Evolutionary conservation across 2,329 filamentous ascomycete species (phyloP), one percentile per base, ranked within the genome.

Genomic region (Diaporthe destruens): DNA sequence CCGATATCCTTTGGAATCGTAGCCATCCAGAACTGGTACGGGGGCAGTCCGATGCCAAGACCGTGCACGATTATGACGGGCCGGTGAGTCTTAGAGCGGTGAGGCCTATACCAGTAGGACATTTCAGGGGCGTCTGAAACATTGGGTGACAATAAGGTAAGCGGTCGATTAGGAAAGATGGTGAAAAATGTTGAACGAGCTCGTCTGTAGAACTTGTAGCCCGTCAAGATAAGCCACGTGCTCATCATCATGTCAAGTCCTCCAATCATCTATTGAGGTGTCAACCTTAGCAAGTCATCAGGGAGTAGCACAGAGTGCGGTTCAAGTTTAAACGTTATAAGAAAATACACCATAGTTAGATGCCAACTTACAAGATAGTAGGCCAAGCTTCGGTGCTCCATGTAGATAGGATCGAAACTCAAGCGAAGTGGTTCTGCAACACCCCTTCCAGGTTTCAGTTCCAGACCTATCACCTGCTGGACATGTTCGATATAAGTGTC

Each of bases 331-430:
- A 25, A 20, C n/a, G n/a, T n/a, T n/a, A n/a, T 25, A 25, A 55
- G 53, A 25, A 55, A 55, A 34, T 14, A 55, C 32, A 14, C 53
- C 20, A 29, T 5, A 16, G 25, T 7, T 25, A 55, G 32, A 7
- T 14, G 53, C 18, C 12, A 25, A 55, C 53, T 55, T 25, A 55
- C 53, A 25, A 55, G 32, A 25, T 55, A 55, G 53, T 55, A 55
- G 18, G 34, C 53, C 25, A 55, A 25, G 53, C 53, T 55, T 55
- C 53, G 53, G 20, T 55, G 53, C 53, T 55, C 53, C 53, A 55
- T 34, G 53, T 55, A 55, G 32, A 55, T 55, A 32, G 53, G 53
- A 55, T 55, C 53, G 53, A 55, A 55, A 25, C 53, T 55, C 53
- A 55, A 55, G 25, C 53, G 53, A 25, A 55, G 53, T 32, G 53